Base-by-base conservation (phyloP, 306 rosid species). In the Lupinus albus region DNA sequence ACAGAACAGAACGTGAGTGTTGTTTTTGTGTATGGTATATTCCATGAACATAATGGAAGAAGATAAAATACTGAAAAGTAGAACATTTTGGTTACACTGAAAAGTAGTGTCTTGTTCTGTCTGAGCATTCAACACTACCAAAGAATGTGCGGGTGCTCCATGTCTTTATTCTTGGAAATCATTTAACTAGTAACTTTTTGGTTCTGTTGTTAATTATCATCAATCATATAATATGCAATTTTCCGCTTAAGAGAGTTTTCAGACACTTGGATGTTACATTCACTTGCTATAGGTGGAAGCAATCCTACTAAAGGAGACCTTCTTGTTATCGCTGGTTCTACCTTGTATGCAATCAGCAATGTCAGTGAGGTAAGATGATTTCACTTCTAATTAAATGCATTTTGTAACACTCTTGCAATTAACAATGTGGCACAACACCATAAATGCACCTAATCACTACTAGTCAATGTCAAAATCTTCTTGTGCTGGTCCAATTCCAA, bases 281-380 rank as follows among this genome's bases (percentile, higher is more conserved):
- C 52, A 58, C 56, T 48, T 79, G 81, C 78, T 57, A 32, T 72
- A 88, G 97, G 97, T 76, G 97, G 96, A 68, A 88, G 85, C 79
- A 80, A 81, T 60, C 96, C 97, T 28, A 79, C 73, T 38, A 74
- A 68, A 76, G 95, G 97, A 38, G 97, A 91, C 72, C 9, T 70
- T 52, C 81, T 91, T 67, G 91, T 91, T 60, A 77, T 88, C 58
- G 94, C 91, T 55, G 97, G 89, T 75, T 76, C 97, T 66, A 86
- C 88, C 5, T 84, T 91, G 75, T 88, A 91, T 82, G 97, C 96
- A 60, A 61, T 91, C 79, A 88, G 88, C 65, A 91, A 86, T 67
- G 97, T 88, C 78, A 86, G 96, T 1, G 96, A 88, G 95, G 95
- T 84, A 81, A 61, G 72, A 38, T 70, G 67, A 9, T 52, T 32